Evolutionary conservation across 768 basidiomycete genomes (phyloP), one percentile per base, ranked within the genome.

Genomic region (Kondoa subrosea): DNA sequence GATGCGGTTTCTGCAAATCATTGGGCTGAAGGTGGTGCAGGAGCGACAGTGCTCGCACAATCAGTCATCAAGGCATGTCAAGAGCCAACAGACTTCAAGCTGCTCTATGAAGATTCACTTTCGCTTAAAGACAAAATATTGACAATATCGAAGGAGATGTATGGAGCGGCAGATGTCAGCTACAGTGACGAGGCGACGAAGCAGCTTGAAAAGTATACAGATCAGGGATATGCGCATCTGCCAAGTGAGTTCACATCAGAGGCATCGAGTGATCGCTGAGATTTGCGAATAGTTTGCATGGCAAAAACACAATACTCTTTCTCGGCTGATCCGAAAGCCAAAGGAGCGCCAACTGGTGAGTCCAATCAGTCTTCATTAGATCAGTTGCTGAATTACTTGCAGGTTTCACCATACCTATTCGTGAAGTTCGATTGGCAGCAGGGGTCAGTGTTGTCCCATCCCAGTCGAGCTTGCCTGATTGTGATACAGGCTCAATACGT

Each of bases 301-400:
- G 91, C 90, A 62, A 93, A 95, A 82, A 97, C 93, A 3, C 93
- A 95, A 71, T 90, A 96, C 73, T 95, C 91, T 25, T 91, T 99
- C 80, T 93, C 91, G 29, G 91, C 93, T 76, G 87, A 99, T 74
- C 87, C 91, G 4, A 85, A 85, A 72, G 81, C 88, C 70, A 96
- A 96, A 80, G 86, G 87, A 72, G 91, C 87, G 0, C 91, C 95
- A 0, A 84, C 85, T 63, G 87, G 86, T 83, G 71, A 68, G 80
- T 58, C 33, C 3, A 3, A 31, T 57, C 3, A 31, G 30, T 12
- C 72, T 56, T 56, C 68, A 58, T 64, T 58, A 27, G 34, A 4
- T 26, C 29, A 63, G 21, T 17, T 50, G 3, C 57, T 56, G 40
- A 29, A 67, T 26, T 16, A 14, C 1, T 65, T 66, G 56, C 50